Evolutionary conservation across 331 rosid genomes (phyloP).

Genomic region (Quercus lobata): DNA sequence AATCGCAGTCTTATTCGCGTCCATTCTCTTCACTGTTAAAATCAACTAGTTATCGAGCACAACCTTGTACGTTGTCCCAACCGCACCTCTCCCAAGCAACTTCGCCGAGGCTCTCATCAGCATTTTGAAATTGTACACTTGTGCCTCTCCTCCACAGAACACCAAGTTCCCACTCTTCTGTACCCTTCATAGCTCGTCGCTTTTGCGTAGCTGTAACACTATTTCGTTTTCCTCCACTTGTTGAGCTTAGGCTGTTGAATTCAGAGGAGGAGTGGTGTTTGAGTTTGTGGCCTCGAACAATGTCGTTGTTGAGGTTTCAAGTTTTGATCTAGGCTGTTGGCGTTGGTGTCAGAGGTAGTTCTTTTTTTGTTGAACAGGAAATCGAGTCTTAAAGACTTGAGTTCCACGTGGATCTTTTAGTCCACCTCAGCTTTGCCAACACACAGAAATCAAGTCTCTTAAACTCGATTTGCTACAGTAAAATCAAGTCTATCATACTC

Average conservation of each 20-base stretch:
- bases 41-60: slow-evolving; percentile 58
- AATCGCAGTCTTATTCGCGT: slow-evolving; percentile 45
- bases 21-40: slow-evolving; percentile 79
- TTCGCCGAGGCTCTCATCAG: slow-evolving; percentile 89
- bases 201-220: slow-evolving; percentile 22
- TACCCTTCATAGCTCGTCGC: slow-evolving; percentile 23
- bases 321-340: too few species aligned
- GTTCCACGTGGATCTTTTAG: too few species aligned
- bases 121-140: slow-evolving; percentile 62
- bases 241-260: not conserved
- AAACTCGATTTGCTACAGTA: too few species aligned
- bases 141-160: slow-evolving; percentile 65
- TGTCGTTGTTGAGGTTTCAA: slow-evolving; percentile 1
- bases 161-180: slow-evolving; percentile 59
- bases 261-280: not conserved
- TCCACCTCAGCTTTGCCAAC: too few species aligned
- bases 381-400: too few species aligned
- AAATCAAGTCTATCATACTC: too few species aligned
- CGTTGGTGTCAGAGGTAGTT: too few species aligned
- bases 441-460: too few species aligned
- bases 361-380: not conserved
- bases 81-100: slow-evolving; percentile 72
- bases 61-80: slow-evolving; percentile 89
- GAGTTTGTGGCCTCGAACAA: not conserved
- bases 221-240: not conserved